Evolutionary conservation across 495 filamentous ascomycete species (phyloP).

Genomic region (Tuber borchii): DNA sequence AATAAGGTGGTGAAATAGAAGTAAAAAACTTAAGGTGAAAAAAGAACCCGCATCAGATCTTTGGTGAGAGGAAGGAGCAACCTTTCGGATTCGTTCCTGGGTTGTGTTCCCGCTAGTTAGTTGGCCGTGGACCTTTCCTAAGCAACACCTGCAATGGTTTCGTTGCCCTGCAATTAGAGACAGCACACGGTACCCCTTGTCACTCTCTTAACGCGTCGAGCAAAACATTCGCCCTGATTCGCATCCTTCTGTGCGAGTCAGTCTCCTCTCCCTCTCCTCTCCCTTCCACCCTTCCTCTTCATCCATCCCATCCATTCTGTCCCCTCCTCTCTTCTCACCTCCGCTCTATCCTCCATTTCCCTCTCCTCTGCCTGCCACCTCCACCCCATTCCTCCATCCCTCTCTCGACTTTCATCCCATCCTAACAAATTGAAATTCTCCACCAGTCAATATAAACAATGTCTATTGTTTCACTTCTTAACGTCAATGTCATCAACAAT

Average conservation of each 20-base stretch:
- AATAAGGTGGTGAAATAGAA: background rate
- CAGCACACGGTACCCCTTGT: constrained; percentile 14
- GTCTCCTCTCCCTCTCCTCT: constrained; percentile 21
- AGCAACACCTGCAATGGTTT: background rate
- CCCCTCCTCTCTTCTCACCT: constrained; percentile 9
- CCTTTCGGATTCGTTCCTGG: background rate
- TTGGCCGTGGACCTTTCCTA: constrained; percentile 6
- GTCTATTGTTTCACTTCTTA: constrained; percentile 93
- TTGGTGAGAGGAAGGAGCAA: background rate
- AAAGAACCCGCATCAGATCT: background rate
- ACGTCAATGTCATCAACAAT: constrained; percentile 93
- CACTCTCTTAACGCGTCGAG: constrained; percentile 33
- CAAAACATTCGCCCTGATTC: constrained; percentile 39
- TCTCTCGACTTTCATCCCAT: constrained; percentile 14
- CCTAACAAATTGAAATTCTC: constrained; percentile 18
- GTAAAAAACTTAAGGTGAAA: background rate
- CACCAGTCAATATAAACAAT: constrained; percentile 52
- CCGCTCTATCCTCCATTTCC: constrained; percentile 6
- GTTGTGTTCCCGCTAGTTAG: background rate
- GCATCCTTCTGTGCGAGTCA: constrained; percentile 19
- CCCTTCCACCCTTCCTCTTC: constrained; percentile 14
- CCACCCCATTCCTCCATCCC: constrained; percentile 2
- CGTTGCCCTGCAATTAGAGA: background rate
- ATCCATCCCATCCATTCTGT: constrained; percentile 14
- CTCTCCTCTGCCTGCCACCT: background rate